phyloP scores from a whole-genome alignment of 352 stramenopile species.

The Pythium sukuiense region DNA sequence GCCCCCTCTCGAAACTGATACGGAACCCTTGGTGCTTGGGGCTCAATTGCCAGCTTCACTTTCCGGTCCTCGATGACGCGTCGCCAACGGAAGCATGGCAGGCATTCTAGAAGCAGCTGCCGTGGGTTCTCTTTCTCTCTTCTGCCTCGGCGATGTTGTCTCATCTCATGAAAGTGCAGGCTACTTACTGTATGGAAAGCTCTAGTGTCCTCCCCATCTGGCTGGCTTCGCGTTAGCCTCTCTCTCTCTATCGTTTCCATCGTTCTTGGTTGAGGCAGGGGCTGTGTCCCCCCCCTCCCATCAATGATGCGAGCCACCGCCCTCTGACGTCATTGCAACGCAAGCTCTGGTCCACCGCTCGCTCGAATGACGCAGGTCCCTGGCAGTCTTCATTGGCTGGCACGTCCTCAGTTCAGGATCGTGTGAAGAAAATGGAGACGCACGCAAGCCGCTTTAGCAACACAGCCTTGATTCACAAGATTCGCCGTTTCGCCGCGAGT shows the following conservation, averaged over 20 bases:
- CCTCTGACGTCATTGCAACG: constrained; percentile 11
- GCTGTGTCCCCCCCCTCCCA: not conserved
- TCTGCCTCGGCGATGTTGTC: not conserved
- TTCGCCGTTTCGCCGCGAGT: constrained; percentile 8
- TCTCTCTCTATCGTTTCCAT: not conserved
- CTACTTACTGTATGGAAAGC: not conserved
- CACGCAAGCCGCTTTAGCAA: constrained; percentile 6
- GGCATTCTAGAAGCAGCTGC: constrained; percentile 20
- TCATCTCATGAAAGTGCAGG: not conserved
- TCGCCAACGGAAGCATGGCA: not conserved
- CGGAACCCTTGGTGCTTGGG: constrained; percentile 17
- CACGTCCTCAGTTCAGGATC: not conserved
- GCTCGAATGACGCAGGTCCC: not conserved
- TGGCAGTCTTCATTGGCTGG: constrained; percentile 5
- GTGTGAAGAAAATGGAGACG: not conserved
- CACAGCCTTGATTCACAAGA: not conserved
- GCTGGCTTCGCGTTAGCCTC: not conserved
- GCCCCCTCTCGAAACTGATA: constrained; percentile 19
- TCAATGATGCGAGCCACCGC: not conserved
- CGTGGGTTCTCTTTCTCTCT: constrained; percentile 4
- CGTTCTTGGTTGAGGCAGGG: not conserved
- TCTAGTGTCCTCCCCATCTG: not conserved
- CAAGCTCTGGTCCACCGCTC: not conserved
- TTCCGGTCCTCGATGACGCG: constrained; percentile 7
- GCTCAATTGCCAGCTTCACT: not conserved